Evolutionary conservation across 176 grass and related monocot genomes (phyloP), one percentile per base, ranked within the genome.

Genomic region (Microstegium vimineum): DNA sequence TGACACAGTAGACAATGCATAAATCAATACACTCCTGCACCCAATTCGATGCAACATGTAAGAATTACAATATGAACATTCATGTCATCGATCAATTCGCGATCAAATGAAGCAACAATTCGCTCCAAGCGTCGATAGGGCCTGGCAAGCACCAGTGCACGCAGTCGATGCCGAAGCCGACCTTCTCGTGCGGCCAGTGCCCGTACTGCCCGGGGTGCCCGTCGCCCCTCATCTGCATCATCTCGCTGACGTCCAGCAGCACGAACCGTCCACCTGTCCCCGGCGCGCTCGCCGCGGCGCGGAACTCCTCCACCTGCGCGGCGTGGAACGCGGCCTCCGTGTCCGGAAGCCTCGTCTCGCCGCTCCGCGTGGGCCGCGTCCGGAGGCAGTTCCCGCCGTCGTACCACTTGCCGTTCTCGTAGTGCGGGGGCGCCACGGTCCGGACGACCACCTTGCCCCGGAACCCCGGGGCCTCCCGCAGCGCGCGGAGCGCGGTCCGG

Each of bases 251-350:
- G 77, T 89, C 77, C 87, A 85, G 16, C 25, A 89, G 71, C 76
- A 52, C 77, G 33, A 76, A 81, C 82, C 63, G 8, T 13, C 72
- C n/a, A n/a, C n/a, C 65, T 0, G 20, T 14, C 20, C 35, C 42
- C 23, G n/a, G 46, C 15, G 1, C 52, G 16, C 34, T 23, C 22
- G 75, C 76, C 5, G 33, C 77, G 26, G 51, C 71, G 10, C 34
- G 71, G 77, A 89, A 85, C 71, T 89, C 87, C 71, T 89, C 87
- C 6, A 89, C 87, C 87, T 89, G 87, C 64, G 87, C 87, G 65
- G 72, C 77, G 77, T 85, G 83, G 72, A 89, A 89, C 42, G 77
- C 82, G 22, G 77, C 77, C 82, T 89, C 77, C 42, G 42, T 81
- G 15, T 89, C 71, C 3, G 49, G 71, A 0, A 89, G 87, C 0